Evolutionary conservation across 306 rosid genomes (phyloP).

Genomic region (Amphicarpaea edgeworthii): DNA sequence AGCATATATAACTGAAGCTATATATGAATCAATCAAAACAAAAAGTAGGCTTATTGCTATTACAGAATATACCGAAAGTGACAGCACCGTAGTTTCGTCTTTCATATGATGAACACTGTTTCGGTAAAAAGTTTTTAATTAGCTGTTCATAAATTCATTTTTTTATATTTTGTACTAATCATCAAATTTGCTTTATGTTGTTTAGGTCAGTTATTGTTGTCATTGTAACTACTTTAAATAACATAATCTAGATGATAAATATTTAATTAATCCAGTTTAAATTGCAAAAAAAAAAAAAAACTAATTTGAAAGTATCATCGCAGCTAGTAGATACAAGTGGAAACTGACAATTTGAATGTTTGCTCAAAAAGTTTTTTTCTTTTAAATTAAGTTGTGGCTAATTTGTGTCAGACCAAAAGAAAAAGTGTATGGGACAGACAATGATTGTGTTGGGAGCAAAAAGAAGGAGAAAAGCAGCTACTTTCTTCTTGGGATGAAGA

Average conservation of each 20-base stretch:
- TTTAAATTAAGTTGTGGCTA: not conserved
- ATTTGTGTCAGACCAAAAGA: not conserved
- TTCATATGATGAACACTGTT: not conserved
- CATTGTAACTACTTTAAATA: too few relatives aligned
- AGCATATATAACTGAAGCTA: not conserved
- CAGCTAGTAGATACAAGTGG: not conserved
- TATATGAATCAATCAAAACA: not conserved
- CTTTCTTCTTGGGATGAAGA: slow-evolving; percentile 1
- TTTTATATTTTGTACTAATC: not conserved
- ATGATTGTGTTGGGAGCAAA: slow-evolving; percentile 31
- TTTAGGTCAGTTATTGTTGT: not conserved
- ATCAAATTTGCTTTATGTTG: not conserved
- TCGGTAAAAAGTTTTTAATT: slow-evolving; percentile 6
- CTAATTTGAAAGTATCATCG: not conserved
- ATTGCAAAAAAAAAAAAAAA: not conserved
- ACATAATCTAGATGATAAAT: too few relatives aligned
- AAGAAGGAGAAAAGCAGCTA: not conserved
- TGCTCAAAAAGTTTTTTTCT: not conserved
- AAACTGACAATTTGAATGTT: not conserved
- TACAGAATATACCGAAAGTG: not conserved
- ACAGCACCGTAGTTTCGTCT: not conserved
- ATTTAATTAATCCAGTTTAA: not conserved
- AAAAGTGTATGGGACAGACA: not conserved
- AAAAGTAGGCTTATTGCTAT: too few relatives aligned
- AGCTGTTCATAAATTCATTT: not conserved